Evolutionary conservation across 352 stramenopile genomes (phyloP), one percentile per base, ranked within the genome.

Genomic region (Phytophthora capsici): DNA sequence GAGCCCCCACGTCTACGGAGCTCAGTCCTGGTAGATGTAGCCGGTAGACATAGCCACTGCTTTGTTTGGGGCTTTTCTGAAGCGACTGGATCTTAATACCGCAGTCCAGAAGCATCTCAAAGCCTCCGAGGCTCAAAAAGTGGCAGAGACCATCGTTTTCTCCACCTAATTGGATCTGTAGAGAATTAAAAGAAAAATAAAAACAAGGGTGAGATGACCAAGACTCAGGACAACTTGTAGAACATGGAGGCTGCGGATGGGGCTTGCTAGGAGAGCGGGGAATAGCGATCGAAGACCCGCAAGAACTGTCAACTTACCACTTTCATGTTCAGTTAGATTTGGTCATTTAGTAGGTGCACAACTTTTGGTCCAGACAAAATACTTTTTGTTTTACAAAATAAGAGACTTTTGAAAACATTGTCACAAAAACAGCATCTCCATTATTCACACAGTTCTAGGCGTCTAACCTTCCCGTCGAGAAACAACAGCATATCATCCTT

Each of bases 41-140:
- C 12, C 26, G 51, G 37, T 88, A 71, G 26, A 59, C 12, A 30
- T 16, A 61, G 9, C 22, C 12, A 9, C 47, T 44, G 14, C 8
- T 43, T 58, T 40, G 17, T 17, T 51, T 23, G 2, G 16, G 0
- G 0, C 60, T 54, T 25, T 19, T 54, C 19, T 45, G 32, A 2
- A 67, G 40, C 23, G 41, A 69, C 49, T 69, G 61, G 25, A 63
- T 49, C 19, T 61, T 69, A 25, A 93, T 36, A 14, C 84, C 85
- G 52, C 83, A 94, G 73, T 96, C 88, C 45, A 96, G 73, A 52
- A 96, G 75, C 46, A 96, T 63, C 53, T 96, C 83, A 48, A 82
- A 91, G 47, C 88, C 88, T 51, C 80, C 84, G 22, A 94, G 75
- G 58, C 80, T 88, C 41, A 94, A 54, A 66, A 96, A 96, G 49